phyloP scores from a whole-genome alignment of 352 stramenopile genomes.

The Phytopythium sindhum region DNA sequence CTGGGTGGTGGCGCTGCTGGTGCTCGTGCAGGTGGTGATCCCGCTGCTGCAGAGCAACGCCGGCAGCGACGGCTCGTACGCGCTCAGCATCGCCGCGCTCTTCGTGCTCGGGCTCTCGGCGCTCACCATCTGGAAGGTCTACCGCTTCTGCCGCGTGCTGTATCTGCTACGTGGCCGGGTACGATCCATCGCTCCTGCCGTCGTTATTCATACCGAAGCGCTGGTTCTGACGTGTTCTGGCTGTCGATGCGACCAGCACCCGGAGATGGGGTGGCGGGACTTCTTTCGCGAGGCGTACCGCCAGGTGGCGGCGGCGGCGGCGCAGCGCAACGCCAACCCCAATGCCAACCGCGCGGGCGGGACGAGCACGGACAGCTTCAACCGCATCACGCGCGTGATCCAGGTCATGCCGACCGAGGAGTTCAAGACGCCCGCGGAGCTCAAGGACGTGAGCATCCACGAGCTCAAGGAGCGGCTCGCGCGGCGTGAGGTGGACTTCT shows the following conservation, averaged over 20 bases:
- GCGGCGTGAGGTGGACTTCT: conserved; percentile 58
- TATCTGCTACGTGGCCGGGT: conserved; percentile 38
- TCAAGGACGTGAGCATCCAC: conserved; percentile 43
- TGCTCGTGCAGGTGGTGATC: conserved; percentile 77
- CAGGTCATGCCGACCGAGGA: conserved; percentile 82
- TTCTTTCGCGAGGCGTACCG: conserved; percentile 57
- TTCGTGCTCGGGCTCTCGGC: conserved; percentile 54
- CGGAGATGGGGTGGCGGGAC: conserved; percentile 51
- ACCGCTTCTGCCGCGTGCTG: conserved; percentile 54
- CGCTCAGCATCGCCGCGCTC: conserved; percentile 50
- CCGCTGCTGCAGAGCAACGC: conserved; percentile 72
- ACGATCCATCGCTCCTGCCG: conserved; percentile 1
- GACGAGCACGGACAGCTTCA: conserved; percentile 56
- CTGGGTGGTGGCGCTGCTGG: conserved; percentile 72
- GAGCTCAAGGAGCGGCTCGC: conserved; percentile 77
- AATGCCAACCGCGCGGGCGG: conserved; percentile 26
- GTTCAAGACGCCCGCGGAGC: conserved; percentile 58
- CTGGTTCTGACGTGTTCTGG: background rate
- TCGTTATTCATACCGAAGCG: background rate
- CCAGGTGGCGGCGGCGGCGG: conserved; percentile 29
- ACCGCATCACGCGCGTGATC: conserved; percentile 70
- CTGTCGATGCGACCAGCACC: conserved; percentile 18
- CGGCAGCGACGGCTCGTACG: conserved; percentile 48
- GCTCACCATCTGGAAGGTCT: conserved; percentile 49
- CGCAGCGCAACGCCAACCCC: conserved; percentile 28